A percentile compares a stretch with the other conserved stretches of the same genome.
phyloP scores from a whole-genome alignment of 768 basidiomycete genomes.

The Mycena vitilis region DNA sequence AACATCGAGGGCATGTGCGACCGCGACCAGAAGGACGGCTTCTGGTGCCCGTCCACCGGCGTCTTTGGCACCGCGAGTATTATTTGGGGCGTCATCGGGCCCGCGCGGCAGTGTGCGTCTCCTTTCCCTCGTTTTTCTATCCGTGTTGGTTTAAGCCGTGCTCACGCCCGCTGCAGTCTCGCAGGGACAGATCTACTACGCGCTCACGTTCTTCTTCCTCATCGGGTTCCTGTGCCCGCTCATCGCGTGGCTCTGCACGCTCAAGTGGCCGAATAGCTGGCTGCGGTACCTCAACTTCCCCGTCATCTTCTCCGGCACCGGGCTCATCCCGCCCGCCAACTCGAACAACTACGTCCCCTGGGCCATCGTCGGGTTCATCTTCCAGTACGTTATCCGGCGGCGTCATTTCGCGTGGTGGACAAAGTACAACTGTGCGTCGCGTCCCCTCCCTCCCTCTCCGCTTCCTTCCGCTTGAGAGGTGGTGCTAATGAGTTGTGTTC shows the following conservation, averaged over 20 bases:
- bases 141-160: not conserved
- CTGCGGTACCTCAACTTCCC: conserved; percentile 74
- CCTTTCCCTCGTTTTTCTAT: not conserved
- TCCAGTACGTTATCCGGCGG: conserved; percentile 70
- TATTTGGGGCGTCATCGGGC: conserved; percentile 87
- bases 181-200: conserved; percentile 68
- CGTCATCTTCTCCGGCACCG: conserved; percentile 70
- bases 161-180: conserved; percentile 52
- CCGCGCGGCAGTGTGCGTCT: conserved; percentile 61
- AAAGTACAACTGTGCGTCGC: conserved; percentile 68
- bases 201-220: conserved; percentile 83
- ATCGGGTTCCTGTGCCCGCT: conserved; percentile 74
- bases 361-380: conserved; percentile 74
- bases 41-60: conserved; percentile 75
- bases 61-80: conserved; percentile 87
- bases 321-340: conserved; percentile 72
- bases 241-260: conserved; percentile 62
- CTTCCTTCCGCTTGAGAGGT: not conserved
- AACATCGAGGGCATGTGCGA: conserved; percentile 37
- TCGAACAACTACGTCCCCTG: conserved; percentile 78
- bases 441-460: conserved; percentile 3
- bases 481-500: not conserved
- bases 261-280: conserved; percentile 72
- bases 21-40: conserved; percentile 66
- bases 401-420: conserved; percentile 75